Conservation (phyloP, 2,329 filamentous ascomycete genomes). For the Chaetomium globosum region DNA sequence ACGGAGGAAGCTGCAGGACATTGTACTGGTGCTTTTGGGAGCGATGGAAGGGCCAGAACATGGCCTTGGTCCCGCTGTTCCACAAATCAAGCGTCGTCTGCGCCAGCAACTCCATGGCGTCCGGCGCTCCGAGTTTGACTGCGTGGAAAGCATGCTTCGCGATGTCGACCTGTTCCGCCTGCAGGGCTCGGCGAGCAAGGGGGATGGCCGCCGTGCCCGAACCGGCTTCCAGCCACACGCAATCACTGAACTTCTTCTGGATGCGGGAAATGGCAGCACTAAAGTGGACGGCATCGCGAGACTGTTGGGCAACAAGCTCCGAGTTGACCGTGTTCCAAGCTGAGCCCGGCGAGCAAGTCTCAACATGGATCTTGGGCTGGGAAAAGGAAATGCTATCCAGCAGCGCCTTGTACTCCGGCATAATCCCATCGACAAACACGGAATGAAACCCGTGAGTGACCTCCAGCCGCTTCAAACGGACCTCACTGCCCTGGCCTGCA, state of each 20-base stretch:
- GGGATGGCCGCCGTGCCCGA: conserved; percentile 43
- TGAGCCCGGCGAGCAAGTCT: neutral
- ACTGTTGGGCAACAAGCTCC: neutral
- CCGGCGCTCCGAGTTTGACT: neutral
- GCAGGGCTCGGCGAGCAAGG: conserved; percentile 41
- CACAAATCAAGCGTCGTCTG: neutral
- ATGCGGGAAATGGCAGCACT: neutral
- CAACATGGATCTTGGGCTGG: neutral
- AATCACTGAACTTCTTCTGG: conserved; percentile 33
- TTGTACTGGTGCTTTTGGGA: neutral
- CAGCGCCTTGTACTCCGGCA: neutral
- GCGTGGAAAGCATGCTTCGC: neutral
- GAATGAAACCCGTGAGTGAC: neutral
- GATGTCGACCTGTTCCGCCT: too few relatives aligned
- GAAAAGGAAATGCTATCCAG: neutral
- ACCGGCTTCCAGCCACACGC: conserved; percentile 49
- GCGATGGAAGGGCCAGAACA: neutral
- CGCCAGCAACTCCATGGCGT: neutral
- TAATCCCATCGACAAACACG: neutral
- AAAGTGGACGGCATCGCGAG: neutral
- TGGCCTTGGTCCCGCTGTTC: neutral
- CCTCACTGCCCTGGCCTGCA: too few relatives aligned
- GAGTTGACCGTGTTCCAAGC: neutral
- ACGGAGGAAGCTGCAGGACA: neutral
- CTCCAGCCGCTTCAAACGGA: neutral